phyloP scores from a whole-genome alignment of 495 filamentous ascomycete genomes.

The Hypoxylon subgilvum region DNA sequence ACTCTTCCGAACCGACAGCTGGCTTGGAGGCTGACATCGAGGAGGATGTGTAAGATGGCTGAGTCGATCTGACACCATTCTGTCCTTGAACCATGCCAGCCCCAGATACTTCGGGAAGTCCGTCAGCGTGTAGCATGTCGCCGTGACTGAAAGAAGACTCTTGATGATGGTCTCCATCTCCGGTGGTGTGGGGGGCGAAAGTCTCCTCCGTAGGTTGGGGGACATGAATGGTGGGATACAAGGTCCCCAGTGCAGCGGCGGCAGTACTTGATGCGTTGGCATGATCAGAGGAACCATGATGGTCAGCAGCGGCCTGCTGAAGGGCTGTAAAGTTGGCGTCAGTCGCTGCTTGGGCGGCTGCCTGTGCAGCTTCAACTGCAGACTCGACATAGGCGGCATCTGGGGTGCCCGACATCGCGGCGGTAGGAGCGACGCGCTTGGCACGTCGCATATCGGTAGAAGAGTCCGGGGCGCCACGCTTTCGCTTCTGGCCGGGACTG shows the following conservation, averaged over 20 bases:
- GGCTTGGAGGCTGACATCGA: conserved; percentile 66
- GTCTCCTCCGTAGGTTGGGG: conserved; percentile 74
- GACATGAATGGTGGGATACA: conserved; percentile 71
- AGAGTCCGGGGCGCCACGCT: conserved; percentile 49
- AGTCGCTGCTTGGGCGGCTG: conserved; percentile 48
- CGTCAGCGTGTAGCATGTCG: conserved; percentile 46
- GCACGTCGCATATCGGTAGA: conserved; percentile 52
- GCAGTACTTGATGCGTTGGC: conserved; percentile 67
- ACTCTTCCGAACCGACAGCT: conserved; percentile 92
- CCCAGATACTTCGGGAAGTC: conserved; percentile 45
- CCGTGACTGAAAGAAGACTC: conserved; percentile 41
- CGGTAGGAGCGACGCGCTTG: conserved; percentile 52
- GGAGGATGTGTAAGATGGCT: conserved; percentile 35
- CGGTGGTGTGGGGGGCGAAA: conserved; percentile 58
- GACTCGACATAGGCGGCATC: conserved; percentile 52
- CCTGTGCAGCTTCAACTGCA: conserved; percentile 54
- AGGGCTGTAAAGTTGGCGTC: conserved; percentile 57
- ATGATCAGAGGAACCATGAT: conserved; percentile 54
- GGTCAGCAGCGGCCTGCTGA: conserved; percentile 53
- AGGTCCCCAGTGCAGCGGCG: conserved; percentile 67
- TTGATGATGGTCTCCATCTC: conserved; percentile 43
- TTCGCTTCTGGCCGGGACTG: conserved; percentile 54
- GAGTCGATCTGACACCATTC: conserved; percentile 40
- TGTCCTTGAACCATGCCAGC: conserved; percentile 34
- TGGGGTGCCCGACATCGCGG: conserved; percentile 45